These are phyloP conservation scores for Teratosphaeria nubilosa DNA, from an alignment of 2,329 filamentous ascomycete species.

Conservation along the genomic window DNA sequence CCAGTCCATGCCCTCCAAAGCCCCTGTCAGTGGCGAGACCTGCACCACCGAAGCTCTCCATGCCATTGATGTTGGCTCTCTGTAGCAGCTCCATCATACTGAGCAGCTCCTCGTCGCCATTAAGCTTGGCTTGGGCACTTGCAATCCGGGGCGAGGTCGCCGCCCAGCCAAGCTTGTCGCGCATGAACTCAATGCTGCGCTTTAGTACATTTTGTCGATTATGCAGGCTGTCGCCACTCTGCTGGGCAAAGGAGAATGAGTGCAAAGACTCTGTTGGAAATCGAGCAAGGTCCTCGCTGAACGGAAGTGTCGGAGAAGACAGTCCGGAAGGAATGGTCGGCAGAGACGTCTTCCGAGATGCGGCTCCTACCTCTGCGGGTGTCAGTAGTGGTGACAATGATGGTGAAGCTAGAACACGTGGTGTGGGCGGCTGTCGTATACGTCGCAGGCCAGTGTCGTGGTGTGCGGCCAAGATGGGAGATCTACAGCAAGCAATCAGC, in stretches of 20 bases:
- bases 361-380: conserved; percentile 45
- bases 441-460: conserved; percentile 61
- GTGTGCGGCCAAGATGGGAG: conserved; percentile 60
- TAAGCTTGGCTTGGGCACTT: conserved; percentile 71
- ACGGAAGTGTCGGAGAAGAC: conserved; percentile 57
- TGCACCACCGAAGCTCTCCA: conserved; percentile 31
- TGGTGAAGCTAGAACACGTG: conserved; percentile 53
- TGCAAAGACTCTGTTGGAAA: conserved; percentile 95
- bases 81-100: conserved; percentile 83
- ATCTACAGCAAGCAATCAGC: conserved; percentile 41
- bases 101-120: conserved; percentile 77
- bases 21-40: conserved; percentile 13
- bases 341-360: conserved; percentile 43
- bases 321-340: conserved; percentile 31
- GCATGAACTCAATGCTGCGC: conserved; percentile 92
- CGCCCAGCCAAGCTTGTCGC: conserved; percentile 77
- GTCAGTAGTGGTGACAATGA: conserved; percentile 56
- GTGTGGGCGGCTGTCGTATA: conserved; percentile 63
- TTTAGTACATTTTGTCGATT: conserved; percentile 89
- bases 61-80: conserved; percentile 66
- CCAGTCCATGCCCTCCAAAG: conserved; percentile 25
- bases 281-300: conserved; percentile 77
- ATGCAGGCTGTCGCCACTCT: conserved; percentile 84
- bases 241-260: conserved; percentile 95
- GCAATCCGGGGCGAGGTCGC: conserved; percentile 65